These are phyloP conservation scores for Mycena chlorophos DNA, from an alignment of 768 basidiomycete genomes.

Conservation along the genomic window DNA sequence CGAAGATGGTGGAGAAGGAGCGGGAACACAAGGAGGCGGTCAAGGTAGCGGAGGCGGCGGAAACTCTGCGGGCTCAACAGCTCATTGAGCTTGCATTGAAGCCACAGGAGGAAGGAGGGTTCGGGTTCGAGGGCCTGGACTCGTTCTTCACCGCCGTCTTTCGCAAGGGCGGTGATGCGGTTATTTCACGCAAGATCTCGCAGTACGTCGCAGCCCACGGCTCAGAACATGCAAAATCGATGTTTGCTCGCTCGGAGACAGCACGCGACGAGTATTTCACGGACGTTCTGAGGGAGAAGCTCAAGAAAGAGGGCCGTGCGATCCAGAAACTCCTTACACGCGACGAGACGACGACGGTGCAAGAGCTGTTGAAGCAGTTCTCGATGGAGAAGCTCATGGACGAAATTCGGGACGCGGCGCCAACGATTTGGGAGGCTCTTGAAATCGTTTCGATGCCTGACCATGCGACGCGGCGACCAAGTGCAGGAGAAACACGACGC, in stretches of 20 bases:
- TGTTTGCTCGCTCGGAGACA: conserved; percentile 4
- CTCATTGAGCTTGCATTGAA: not conserved
- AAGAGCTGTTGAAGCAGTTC: not conserved
- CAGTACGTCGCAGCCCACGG: conserved; percentile 4
- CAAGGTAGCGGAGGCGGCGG: not conserved
- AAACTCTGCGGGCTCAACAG: not conserved
- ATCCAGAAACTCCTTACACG: conserved; percentile 5
- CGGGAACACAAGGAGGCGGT: not conserved
- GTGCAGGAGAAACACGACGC: not conserved
- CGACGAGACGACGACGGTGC: not conserved
- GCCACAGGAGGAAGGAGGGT: conserved; percentile 8
- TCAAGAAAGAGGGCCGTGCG: conserved; percentile 1
- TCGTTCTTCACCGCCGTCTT: conserved; percentile 9
- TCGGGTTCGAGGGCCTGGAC: conserved; percentile 1
- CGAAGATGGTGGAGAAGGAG: too few relatives aligned
- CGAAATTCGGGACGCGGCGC: conserved; percentile 3
- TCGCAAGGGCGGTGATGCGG: conserved; percentile 8
- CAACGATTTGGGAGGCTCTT: conserved; percentile 3
- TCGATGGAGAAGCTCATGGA: conserved; percentile 4
- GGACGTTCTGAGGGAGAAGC: not conserved
- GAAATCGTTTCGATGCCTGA: not conserved
- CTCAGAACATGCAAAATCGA: not conserved
- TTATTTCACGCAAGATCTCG: not conserved
- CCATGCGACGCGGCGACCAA: not conserved
- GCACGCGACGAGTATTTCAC: conserved; percentile 3